Conservation (phyloP, 2,329 filamentous ascomycete species). For the Beauveria rudraprayagi region DNA sequence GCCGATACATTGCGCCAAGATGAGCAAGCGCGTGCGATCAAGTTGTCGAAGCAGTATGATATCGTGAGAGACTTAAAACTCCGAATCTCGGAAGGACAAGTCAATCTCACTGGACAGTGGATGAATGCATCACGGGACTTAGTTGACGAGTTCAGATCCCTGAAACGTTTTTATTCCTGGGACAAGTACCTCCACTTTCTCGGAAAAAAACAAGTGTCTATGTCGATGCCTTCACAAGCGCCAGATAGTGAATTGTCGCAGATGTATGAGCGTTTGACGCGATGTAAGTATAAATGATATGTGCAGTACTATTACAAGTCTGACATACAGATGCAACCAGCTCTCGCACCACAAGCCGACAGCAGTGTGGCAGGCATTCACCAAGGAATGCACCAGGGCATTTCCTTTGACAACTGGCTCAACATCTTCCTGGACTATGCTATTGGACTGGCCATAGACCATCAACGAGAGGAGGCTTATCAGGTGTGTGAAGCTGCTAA, state of each 20-base stretch:
- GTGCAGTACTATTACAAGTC: background rate
- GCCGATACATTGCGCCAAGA: constrained; percentile 36
- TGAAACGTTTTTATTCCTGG: constrained; percentile 58
- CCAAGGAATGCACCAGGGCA: constrained; percentile 55
- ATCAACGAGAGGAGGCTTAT: constrained; percentile 66
- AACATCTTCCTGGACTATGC: constrained; percentile 86
- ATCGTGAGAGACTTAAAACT: constrained; percentile 34
- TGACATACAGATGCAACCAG: constrained; percentile 15
- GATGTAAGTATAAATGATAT: constrained; percentile 33
- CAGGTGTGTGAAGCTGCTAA: constrained; percentile 69
- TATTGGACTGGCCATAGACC: constrained; percentile 61
- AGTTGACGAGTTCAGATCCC: constrained; percentile 55
- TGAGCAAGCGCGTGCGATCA: constrained; percentile 33
- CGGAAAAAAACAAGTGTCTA: constrained; percentile 25
- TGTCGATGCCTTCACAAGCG: constrained; percentile 17
- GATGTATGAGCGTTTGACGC: constrained; percentile 48
- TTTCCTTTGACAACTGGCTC: constrained; percentile 78
- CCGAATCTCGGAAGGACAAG: constrained; percentile 33
- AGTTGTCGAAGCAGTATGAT: constrained; percentile 34
- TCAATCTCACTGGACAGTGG: constrained; percentile 42
- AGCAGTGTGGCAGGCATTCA: constrained; percentile 11
- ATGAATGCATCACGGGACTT: constrained; percentile 52
- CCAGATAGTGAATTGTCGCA: constrained; percentile 40
- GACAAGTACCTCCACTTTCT: constrained; percentile 56
- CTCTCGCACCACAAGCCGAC: constrained; percentile 25